Base-by-base conservation (phyloP, 176 grass and related monocot genomes). In the Triticum urartu region DNA sequence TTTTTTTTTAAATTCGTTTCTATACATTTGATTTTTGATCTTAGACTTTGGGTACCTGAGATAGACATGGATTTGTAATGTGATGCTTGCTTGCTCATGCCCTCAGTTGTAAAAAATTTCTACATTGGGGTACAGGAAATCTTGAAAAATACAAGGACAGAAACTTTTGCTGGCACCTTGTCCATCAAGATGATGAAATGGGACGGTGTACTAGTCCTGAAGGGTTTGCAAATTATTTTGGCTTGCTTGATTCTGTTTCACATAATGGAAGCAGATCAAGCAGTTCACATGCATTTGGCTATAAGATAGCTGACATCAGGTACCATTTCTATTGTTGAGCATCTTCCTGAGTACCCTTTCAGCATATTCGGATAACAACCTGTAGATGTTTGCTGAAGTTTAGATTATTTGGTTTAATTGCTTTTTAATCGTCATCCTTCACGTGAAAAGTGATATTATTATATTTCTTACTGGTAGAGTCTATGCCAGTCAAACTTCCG, bases 241-340 rank as follows among this genome's bases (percentile, higher is more conserved):
- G 95, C 47, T 90, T 98, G 86, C 95, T 98, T 42, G 93, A 98
- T 70, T 95, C 88, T 62, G 66, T 98, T 91, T 88, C 93, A 33
- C 88, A 93, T 79, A 83, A 81, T 84, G 86, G 87, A 65, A 90
- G 72, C 88, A 89, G 82, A 81, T 39, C 81, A 3, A 83, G 87
- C 72, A 86, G 56, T 90, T 92, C 93, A 40, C 84, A 90, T 62
- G 89, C 91, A 56, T 95, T 95, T 62, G 84, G 88, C 13, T 89
- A 90, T 74, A 92, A 91, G 66, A 90, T 94, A 83, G 80, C 94
- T 75, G 89, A 95, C 85, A 94, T 92, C 88, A 98, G 95, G 93
- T 95, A 86, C 8, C 24, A 82, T 68, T 80, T 91, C 59, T 60
- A 60, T 70, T 69, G 36, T 59, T 71, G 50, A 82, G 72, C 73